Evolutionary conservation across 2,329 filamentous ascomycete genomes (phyloP), one percentile per base, ranked within the genome.

Genomic region (Leptographium wingfieldii): DNA sequence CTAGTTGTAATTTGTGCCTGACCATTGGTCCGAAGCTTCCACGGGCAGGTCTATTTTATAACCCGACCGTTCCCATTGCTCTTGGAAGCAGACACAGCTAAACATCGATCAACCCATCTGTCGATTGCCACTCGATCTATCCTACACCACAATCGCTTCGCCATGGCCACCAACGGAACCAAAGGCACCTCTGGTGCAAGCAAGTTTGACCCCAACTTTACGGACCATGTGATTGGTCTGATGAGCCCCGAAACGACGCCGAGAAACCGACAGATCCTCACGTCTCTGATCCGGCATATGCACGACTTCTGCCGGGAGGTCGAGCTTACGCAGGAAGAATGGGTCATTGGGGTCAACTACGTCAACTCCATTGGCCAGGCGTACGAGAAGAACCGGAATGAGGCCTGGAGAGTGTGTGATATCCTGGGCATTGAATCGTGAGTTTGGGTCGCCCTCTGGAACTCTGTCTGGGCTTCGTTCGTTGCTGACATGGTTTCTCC

Each of bases 281-380:
- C 79, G 56, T 80, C 81, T 35, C 74, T 92, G 62, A 84, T 92
- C 69, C 78, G 77, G 60, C 88, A 92, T 73, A 77, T 92, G 60
- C 89, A 94, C 73, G 88, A 90, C 73, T 92, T 92, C 71, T 83
- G 85, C 48, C 84, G 88, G 55, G 88, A 94, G 71, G 83, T 88
- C 63, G 82, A 91, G 70, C 81, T 94, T 61, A 92, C 87, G 9
- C 78, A 83, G n/a, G 86, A 87, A 60, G 89, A 94, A 75, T 92
- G 87, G 88, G 80, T 88, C 73, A 74, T 80, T 10, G 89, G 84
- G 55, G 74, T 73, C 31, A 65, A 70, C 60, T 70, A 68, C 70
- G 76, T 89, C 73, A 88, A 88, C 75, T 78, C 79, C 66, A 81
- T 87, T 56, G 87, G 87, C 64, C 81, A 87, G 73, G 85, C 87